These are phyloP conservation scores for Ceratocystis variospora DNA, from an alignment of 2,329 filamentous ascomycete species.

Conservation along the genomic window DNA sequence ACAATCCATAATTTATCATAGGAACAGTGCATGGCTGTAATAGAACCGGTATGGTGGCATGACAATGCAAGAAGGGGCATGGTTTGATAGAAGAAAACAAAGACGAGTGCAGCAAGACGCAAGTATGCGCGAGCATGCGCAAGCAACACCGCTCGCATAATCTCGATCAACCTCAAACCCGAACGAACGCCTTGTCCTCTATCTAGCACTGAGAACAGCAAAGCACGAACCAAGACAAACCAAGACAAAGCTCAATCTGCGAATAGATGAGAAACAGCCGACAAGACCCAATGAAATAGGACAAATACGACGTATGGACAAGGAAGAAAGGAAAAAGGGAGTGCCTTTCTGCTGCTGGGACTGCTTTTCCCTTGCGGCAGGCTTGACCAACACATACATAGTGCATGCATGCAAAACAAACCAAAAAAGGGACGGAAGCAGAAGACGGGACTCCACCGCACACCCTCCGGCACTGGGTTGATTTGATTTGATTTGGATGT, in stretches of 20 bases:
- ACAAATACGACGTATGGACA: neutral
- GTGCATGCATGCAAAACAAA: neutral
- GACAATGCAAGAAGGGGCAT: neutral
- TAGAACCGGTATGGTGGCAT: neutral
- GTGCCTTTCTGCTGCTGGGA: neutral
- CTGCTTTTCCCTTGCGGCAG: too few species aligned
- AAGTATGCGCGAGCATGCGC: neutral
- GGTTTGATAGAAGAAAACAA: neutral
- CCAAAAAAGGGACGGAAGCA: neutral
- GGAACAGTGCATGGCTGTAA: too few species aligned
- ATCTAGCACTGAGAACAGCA: too few species aligned
- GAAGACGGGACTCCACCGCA: neutral
- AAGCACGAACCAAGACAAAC: too few species aligned
- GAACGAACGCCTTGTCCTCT: too few species aligned
- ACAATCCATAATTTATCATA: too few species aligned
- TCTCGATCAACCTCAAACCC: neutral
- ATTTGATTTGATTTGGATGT: neutral
- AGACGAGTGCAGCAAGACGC: neutral
- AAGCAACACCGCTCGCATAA: neutral
- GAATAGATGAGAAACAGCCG: neutral
- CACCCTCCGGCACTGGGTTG: neutral
- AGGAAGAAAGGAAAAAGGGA: neutral
- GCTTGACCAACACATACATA: slow-evolving; percentile 1
- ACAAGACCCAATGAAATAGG: too few species aligned
- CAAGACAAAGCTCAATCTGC: neutral